phyloP scores from a whole-genome alignment of 2,329 filamentous ascomycete genomes.

The Diaporthe nobilis region DNA sequence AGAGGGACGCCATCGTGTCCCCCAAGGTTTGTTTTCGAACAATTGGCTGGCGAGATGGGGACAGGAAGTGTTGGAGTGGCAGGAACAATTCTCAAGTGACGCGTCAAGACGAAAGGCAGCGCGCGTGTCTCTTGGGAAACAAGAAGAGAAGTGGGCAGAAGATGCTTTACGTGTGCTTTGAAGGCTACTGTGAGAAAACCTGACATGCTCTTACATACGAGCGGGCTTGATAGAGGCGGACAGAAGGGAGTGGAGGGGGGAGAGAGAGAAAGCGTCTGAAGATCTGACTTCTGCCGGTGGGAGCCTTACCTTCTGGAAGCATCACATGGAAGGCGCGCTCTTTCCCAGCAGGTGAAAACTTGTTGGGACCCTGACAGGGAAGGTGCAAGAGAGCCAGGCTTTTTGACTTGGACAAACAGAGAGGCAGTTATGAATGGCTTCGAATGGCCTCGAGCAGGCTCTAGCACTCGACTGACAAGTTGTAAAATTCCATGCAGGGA shows the following conservation, averaged over 20 bases:
- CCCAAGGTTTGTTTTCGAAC: rapidly evolving
- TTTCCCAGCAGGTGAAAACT: background rate
- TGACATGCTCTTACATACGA: background rate
- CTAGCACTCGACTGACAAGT: background rate
- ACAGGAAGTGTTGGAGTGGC: background rate
- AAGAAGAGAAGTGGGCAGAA: background rate
- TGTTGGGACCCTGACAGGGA: background rate
- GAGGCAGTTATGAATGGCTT: background rate
- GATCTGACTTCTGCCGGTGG: background rate
- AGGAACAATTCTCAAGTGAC: too few relatives aligned
- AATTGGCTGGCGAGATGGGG: too few relatives aligned
- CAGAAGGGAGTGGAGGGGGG: background rate
- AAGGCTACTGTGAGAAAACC: background rate
- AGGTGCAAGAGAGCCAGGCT: background rate
- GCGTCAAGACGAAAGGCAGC: too few relatives aligned
- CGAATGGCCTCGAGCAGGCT: too few relatives aligned
- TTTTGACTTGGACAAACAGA: background rate
- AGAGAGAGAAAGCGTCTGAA: background rate
- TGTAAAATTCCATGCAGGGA: too few relatives aligned
- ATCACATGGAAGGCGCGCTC: background rate
- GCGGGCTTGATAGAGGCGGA: background rate
- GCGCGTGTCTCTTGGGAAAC: background rate
- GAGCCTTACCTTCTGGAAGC: background rate
- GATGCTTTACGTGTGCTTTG: background rate
- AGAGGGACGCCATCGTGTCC: background rate